phyloP scores from a whole-genome alignment of 768 basidiomycete genomes.

The Mycena alexandri region DNA sequence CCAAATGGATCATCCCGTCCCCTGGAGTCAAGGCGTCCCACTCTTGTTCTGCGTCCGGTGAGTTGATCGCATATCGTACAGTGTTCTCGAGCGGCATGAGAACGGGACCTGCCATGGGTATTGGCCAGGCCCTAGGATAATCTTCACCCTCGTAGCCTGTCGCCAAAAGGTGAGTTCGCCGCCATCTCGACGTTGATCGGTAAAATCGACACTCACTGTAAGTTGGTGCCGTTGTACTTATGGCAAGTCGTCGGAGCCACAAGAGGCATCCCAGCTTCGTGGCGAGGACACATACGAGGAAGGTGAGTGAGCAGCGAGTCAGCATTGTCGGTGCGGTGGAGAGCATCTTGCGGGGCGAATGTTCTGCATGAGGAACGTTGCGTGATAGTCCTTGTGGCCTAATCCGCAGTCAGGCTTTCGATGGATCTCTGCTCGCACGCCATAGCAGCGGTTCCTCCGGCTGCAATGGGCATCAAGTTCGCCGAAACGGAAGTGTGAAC shows the following conservation, averaged over 20 bases:
- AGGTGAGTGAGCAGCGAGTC: constrained; percentile 10
- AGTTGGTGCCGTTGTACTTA: not conserved
- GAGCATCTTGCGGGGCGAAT: constrained; percentile 20
- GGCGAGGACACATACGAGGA: constrained; percentile 12
- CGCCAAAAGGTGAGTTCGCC: not conserved
- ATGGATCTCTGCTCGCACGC: not conserved
- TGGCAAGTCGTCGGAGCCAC: constrained; percentile 18
- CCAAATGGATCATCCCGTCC: constrained; percentile 49
- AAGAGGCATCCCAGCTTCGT: constrained; percentile 17
- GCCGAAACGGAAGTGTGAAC: not conserved
- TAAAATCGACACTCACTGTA: constrained; percentile 29
- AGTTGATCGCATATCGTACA: constrained; percentile 46
- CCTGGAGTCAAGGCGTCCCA: constrained; percentile 49
- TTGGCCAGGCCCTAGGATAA: constrained; percentile 49
- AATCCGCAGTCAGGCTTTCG: not conserved
- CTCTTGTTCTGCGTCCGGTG: constrained; percentile 44
- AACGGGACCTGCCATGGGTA: constrained; percentile 43
- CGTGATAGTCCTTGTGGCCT: not conserved
- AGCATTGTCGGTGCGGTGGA: not conserved
- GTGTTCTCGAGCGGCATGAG: constrained; percentile 51
- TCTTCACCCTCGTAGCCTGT: constrained; percentile 42
- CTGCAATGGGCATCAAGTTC: not conserved
- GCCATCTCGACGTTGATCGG: not conserved
- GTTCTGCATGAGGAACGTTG: not conserved
- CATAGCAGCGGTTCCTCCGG: not conserved